Percentiles rank a stretch among this genome's conserved stretches.
Conservation (phyloP, 2,329 filamentous ascomycete genomes). For the Aurifilum marmelostoma region DNA sequence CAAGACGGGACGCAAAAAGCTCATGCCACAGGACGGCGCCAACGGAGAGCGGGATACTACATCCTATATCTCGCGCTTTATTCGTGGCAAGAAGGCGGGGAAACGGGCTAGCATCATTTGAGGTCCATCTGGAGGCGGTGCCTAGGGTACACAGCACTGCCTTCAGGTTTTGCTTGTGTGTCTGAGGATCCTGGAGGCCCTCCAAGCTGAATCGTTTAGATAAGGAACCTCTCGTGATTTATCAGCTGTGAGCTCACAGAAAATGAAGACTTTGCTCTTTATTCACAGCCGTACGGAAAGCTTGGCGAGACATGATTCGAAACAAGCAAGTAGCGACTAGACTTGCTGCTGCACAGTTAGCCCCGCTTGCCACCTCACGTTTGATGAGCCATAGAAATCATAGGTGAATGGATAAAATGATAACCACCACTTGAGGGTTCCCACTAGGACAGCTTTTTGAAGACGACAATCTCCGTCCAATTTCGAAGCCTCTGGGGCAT, state of each 20-base stretch:
- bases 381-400: background rate
- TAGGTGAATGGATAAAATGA: background rate
- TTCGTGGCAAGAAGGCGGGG: slow-evolving; percentile 19
- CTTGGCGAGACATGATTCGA: background rate
- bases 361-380: background rate
- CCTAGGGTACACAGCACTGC: background rate
- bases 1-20: slow-evolving; percentile 39
- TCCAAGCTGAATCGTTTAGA: background rate
- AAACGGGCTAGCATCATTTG: slow-evolving; percentile 31
- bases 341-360: slow-evolving; percentile 12
- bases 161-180: background rate
- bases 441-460: background rate
- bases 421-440: background rate
- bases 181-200: too few species aligned
- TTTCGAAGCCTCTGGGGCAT: background rate
- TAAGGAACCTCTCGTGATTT: background rate
- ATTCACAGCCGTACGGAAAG: background rate
- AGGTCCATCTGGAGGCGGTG: background rate
- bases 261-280: background rate
- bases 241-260: background rate
- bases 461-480: background rate
- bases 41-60: slow-evolving; percentile 34
- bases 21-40: slow-evolving; percentile 45
- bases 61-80: slow-evolving; percentile 24
- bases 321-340: background rate